These are phyloP conservation scores for Ascochyta fabae DNA, from an alignment of 2,329 filamentous ascomycete genomes.

Conservation along the genomic window DNA sequence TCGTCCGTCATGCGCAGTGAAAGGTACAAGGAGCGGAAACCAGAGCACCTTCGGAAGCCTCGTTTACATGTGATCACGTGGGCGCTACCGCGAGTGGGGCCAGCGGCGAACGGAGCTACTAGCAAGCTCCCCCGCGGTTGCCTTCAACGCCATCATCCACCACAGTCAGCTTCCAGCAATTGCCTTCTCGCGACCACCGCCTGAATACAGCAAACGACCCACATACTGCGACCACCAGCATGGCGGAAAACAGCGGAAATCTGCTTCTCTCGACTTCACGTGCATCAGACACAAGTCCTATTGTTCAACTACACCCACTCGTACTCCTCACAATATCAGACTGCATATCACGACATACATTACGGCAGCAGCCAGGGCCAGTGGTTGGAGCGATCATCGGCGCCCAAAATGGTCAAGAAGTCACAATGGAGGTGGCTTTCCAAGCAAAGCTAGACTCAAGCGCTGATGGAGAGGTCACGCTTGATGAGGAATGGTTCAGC, in stretches of 20 bases:
- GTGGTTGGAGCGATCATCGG: conserved; percentile 88
- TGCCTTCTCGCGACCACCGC: not conserved
- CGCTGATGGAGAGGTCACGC: conserved; percentile 62
- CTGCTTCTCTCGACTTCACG: conserved; percentile 53
- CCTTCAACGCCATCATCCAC: conserved; percentile 2
- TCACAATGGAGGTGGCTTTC: conserved; percentile 92
- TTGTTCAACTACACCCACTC: conserved; percentile 87
- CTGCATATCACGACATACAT: conserved; percentile 88
- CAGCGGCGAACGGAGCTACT: not conserved
- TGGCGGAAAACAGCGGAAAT: conserved; percentile 48
- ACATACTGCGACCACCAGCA: conserved; percentile 23
- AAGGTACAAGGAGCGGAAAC: not conserved
- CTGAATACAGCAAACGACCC: not conserved
- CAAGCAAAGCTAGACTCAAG: conserved; percentile 67
- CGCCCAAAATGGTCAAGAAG: conserved; percentile 86
- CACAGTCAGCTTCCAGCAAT: conserved; percentile 6
- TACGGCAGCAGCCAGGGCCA: conserved; percentile 76
- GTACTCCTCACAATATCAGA: conserved; percentile 96
- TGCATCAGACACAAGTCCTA: conserved; percentile 73
- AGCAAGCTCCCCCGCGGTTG: conserved; percentile 16
- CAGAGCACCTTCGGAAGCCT: too few species aligned
- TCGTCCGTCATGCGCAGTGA: not conserved
- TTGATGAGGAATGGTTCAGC: conserved; percentile 76
- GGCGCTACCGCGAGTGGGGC: not conserved
- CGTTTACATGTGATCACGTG: not conserved